Conservation (phyloP, 2,329 filamentous ascomycete genomes). For the Pseudocercospora cruenta region DNA sequence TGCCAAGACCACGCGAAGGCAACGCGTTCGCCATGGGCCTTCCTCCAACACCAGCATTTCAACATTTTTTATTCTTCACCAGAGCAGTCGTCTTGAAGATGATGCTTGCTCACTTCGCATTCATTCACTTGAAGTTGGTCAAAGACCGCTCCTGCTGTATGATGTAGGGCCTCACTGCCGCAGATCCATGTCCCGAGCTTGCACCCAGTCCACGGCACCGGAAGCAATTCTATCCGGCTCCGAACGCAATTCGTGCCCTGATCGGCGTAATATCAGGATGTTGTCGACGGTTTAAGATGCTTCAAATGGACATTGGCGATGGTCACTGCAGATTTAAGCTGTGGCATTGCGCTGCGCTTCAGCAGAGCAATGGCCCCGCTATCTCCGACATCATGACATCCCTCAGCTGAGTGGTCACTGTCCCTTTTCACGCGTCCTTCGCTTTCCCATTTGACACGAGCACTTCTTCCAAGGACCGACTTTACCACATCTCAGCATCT, state of each 20-base stretch:
- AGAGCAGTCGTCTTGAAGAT: too few species aligned
- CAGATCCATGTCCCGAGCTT: too few species aligned
- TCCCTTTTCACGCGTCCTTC: neutral
- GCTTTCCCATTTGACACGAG: neutral
- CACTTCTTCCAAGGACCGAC: too few species aligned
- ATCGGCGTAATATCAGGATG: neutral
- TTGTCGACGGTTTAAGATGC: neutral
- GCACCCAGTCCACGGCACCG: neutral
- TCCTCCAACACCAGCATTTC: too few species aligned
- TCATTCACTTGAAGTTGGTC: too few species aligned
- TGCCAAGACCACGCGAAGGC: neutral
- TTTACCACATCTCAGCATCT: neutral
- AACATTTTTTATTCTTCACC: too few species aligned
- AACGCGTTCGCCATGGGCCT: neutral
- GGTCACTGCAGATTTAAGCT: neutral
- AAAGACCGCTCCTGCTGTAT: too few species aligned
- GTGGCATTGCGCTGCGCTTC: neutral
- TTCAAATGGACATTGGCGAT: neutral
- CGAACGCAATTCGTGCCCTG: neutral
- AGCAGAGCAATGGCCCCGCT: neutral
- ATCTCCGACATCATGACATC: neutral
- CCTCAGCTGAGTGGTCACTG: neutral
- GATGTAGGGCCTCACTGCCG: neutral
- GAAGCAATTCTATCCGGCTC: neutral
- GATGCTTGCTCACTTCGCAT: too few species aligned